phyloP scores from a whole-genome alignment of 495 filamentous ascomycete genomes.

The Cercophora samala region DNA sequence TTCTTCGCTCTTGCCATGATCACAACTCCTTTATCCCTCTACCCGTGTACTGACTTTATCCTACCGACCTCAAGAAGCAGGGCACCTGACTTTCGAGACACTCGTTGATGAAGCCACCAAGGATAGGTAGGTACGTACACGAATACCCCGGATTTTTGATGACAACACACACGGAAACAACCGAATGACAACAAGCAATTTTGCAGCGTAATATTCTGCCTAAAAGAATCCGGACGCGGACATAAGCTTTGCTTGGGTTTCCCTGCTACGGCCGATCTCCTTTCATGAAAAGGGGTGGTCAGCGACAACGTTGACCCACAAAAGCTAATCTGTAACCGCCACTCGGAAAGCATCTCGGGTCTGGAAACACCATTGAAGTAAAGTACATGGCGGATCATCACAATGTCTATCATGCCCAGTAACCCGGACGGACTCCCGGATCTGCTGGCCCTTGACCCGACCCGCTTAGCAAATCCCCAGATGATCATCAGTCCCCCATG shows the following conservation, averaged over 20 bases:
- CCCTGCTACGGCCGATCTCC: not conserved
- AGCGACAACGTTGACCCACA: not conserved
- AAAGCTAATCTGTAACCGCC: not conserved
- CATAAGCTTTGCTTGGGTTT: not conserved
- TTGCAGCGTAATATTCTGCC: not conserved
- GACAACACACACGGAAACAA: not conserved
- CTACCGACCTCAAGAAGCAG: not conserved
- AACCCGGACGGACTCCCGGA: not conserved
- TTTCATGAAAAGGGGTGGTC: not conserved
- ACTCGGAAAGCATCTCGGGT: not conserved
- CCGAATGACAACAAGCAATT: not conserved
- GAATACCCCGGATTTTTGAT: not conserved
- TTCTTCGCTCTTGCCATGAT: not conserved
- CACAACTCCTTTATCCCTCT: not conserved
- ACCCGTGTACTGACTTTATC: not conserved
- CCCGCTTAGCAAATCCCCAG: not conserved
- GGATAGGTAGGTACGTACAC: not conserved
- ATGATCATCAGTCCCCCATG: not conserved
- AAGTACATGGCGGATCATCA: not conserved
- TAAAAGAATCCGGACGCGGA: not conserved
- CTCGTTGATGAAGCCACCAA: not conserved
- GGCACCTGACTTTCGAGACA: not conserved
- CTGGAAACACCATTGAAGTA: not conserved
- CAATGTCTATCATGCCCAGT: not conserved
- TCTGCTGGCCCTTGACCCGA: not conserved